Evolutionary conservation across 1,284 basidiomycete genomes (phyloP).

Genomic region (Microbotryomycetes sp.): DNA sequence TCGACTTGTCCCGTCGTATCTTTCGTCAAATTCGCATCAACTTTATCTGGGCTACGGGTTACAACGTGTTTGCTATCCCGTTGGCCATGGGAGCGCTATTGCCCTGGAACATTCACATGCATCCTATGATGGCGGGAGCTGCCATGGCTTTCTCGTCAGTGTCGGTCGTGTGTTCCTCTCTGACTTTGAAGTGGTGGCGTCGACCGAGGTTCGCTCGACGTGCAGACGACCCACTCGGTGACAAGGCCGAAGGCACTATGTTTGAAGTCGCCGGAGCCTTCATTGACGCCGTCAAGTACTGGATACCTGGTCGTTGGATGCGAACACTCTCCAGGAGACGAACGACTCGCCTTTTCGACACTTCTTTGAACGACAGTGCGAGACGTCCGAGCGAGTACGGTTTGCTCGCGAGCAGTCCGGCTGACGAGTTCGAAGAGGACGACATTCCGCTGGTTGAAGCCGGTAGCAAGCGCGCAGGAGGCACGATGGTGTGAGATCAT

Average conservation of each 20-base stretch:
- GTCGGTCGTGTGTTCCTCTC: conserved; percentile 83
- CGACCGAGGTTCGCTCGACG: conserved; percentile 26
- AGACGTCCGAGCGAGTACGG: conserved; percentile 25
- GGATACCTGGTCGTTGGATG: not conserved
- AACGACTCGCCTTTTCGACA: not conserved
- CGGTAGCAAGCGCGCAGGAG: no score
- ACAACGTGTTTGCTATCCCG: conserved; percentile 58
- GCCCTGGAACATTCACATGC: conserved; percentile 84
- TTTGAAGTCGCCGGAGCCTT: conserved; percentile 19
- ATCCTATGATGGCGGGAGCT: conserved; percentile 95
- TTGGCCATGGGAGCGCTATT: conserved; percentile 95
- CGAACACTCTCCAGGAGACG: not conserved
- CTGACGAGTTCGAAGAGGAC: conserved; percentile 12
- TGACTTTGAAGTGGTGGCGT: conserved; percentile 59
- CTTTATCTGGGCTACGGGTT: conserved; percentile 65
- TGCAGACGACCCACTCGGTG: conserved; percentile 20
- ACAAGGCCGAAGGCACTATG: conserved; percentile 16
- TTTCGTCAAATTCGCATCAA: conserved; percentile 80
- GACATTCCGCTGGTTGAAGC: conserved; percentile 5
- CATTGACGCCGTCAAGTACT: not conserved
- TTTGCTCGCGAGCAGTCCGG: not conserved
- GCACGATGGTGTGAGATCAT: no score
- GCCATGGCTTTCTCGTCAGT: conserved; percentile 98
- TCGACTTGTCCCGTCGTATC: conserved; percentile 82
- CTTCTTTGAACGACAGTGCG: not conserved